Evolutionary conservation across 1,139 yeast genomes (phyloP).

Genomic region (Saccharomyces hybrid): DNA sequence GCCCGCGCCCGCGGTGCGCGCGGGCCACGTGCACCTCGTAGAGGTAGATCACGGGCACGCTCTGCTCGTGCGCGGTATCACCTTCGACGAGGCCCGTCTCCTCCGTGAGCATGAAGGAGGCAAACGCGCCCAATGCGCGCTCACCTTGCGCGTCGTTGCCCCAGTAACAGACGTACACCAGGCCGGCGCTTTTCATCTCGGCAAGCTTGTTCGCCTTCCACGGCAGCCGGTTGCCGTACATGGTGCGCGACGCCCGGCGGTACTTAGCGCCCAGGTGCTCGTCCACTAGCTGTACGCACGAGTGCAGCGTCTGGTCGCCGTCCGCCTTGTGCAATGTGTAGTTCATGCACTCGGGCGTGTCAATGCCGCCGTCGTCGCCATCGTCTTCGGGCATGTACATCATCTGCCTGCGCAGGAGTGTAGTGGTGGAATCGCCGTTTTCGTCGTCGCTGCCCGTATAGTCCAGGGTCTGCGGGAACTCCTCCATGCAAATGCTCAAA

Average conservation of each 20-base stretch:
- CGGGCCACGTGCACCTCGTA: conserved; percentile 25
- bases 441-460: not conserved
- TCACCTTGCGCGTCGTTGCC: conserved; percentile 1
- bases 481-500: not conserved
- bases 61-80: not conserved
- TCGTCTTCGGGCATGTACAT: not conserved
- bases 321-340: not conserved
- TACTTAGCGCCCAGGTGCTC: conserved; percentile 23
- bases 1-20: conserved; percentile 12
- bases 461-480: not conserved
- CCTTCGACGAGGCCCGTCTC: conserved; percentile 13
- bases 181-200: conserved; percentile 24
- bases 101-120: conserved; percentile 24
- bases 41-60: conserved; percentile 15
- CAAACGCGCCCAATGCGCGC: conserved; percentile 10
- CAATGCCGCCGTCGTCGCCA: not conserved
- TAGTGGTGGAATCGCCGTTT: not conserved
- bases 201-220: conserved; percentile 24
- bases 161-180: conserved; percentile 23
- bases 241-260: conserved; percentile 10
- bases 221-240: conserved; percentile 16
- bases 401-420: not conserved
- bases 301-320: not conserved
- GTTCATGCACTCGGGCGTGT: not conserved
- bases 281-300: conserved; percentile 14